These are phyloP conservation scores for Trichoderma sp. DNA, from an alignment of 2,329 filamentous ascomycete genomes.

Conservation along the genomic window DNA sequence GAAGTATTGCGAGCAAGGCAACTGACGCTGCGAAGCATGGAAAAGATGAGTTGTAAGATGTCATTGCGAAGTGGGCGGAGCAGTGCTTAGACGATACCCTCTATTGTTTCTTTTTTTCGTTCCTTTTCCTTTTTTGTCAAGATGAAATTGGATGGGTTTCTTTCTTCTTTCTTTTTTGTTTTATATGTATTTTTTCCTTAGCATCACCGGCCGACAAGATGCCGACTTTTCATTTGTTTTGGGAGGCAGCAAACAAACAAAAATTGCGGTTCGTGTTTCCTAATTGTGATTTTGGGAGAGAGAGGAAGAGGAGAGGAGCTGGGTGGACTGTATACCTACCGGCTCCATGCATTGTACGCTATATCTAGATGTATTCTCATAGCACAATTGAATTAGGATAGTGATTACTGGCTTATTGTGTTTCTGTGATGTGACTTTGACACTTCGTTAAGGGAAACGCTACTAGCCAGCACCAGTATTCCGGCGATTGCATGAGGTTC, in stretches of 20 bases:
- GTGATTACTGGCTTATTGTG: background rate
- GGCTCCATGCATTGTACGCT: background rate
- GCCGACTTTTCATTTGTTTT: background rate
- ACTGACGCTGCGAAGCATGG: slow-evolving; percentile 45
- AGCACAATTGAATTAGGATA: background rate
- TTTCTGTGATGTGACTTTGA: too few relatives aligned
- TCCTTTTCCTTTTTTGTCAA: background rate
- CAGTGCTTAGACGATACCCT: slow-evolving; percentile 19
- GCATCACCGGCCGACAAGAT: background rate
- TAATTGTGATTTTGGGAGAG: background rate
- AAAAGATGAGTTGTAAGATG: slow-evolving; percentile 45
- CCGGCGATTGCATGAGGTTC: too few relatives aligned
- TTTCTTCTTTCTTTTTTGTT: background rate
- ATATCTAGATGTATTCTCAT: background rate
- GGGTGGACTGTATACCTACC: background rate
- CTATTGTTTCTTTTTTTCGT: background rate
- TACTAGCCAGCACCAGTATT: too few relatives aligned
- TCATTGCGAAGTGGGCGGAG: background rate
- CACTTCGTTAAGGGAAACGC: too few relatives aligned
- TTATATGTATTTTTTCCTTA: background rate
- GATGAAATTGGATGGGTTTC: slow-evolving; percentile 1
- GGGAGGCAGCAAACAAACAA: background rate
- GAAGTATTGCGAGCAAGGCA: slow-evolving; percentile 42
- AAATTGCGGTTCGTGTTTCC: background rate
- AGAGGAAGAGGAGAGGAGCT: background rate